Percentiles rank a stretch among this genome's conserved stretches.
These are phyloP conservation scores for Blastobotrys apis DNA, from an alignment of 1,139 yeast genomes.

Conservation along the genomic window DNA sequence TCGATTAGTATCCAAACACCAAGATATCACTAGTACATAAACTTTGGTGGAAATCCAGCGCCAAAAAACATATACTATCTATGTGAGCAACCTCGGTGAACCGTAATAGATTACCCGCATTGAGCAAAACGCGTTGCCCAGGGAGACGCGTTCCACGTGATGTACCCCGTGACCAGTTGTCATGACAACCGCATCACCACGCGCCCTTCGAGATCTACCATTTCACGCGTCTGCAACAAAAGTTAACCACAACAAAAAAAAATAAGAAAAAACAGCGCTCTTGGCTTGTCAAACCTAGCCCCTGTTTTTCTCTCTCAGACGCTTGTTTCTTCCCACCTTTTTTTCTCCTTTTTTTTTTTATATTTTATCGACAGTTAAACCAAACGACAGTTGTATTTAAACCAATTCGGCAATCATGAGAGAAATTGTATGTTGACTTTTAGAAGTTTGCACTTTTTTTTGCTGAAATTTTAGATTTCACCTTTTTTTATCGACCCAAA, in stretches of 20 bases:
- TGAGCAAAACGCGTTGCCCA: too few relatives aligned
- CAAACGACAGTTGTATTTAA: background rate
- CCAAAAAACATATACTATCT: too few relatives aligned
- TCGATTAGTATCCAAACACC: too few relatives aligned
- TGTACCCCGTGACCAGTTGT: too few relatives aligned
- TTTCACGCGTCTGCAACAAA: background rate
- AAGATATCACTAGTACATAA: too few relatives aligned
- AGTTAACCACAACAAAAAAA: background rate
- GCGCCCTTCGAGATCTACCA: too few relatives aligned
- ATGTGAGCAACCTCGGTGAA: too few relatives aligned
- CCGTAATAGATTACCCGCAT: too few relatives aligned
- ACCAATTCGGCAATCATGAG: constrained; percentile 20
- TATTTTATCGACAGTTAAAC: background rate
- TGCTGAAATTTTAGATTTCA: constrained; percentile 22
- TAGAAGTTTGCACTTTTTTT: background rate
- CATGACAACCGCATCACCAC: too few relatives aligned
- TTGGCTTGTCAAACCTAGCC: constrained; percentile 1
- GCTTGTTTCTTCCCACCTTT: constrained; percentile 2
- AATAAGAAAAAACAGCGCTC: too few relatives aligned
- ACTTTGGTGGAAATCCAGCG: too few relatives aligned
- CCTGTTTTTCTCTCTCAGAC: constrained; percentile 1
- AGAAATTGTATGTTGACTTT: constrained; percentile 24
- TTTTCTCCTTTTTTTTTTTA: constrained; percentile 1
- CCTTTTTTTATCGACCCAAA: constrained; percentile 17
- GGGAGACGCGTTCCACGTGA: too few relatives aligned